These are phyloP conservation scores for Penicillium desertorum DNA, from an alignment of 495 filamentous ascomycete species.

Conservation along the genomic window DNA sequence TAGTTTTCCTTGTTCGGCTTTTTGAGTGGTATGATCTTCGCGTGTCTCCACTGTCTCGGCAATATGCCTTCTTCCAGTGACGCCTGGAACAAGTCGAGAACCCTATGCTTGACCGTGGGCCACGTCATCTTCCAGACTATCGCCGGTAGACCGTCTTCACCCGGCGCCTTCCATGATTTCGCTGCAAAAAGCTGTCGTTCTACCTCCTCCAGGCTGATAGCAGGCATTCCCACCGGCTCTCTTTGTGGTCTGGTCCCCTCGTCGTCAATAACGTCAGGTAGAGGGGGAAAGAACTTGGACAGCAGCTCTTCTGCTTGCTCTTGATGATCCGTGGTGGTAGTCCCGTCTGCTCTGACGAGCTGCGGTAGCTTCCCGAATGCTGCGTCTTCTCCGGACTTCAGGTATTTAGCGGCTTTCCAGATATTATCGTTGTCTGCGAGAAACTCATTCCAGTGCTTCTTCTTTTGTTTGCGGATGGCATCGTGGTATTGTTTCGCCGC, in stretches of 20 bases:
- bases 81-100: conserved; percentile 23
- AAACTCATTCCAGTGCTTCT: conserved; percentile 29
- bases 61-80: conserved; percentile 18
- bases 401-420: conserved; percentile 29
- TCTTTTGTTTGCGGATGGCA: conserved; percentile 28
- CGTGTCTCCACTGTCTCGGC: no score
- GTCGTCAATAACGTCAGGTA: conserved; percentile 21
- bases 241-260: conserved; percentile 24
- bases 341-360: no score
- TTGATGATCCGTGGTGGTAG: no score
- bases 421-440: conserved; percentile 29
- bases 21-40: no score
- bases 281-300: no score
- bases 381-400: conserved; percentile 21
- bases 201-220: conserved; percentile 25
- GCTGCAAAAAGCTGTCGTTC: conserved; percentile 17
- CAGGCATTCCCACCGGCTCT: conserved; percentile 21
- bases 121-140: conserved; percentile 31
- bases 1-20: no score
- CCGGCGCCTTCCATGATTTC: conserved; percentile 16
- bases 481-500: conserved; percentile 27
- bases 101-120: conserved; percentile 31
- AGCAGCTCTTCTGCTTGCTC: background rate
- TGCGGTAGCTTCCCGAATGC: conserved; percentile 20
- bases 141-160: conserved; percentile 18